phyloP scores from a whole-genome alignment of 352 stramenopile species.

The Phytophthora nicotianae region DNA sequence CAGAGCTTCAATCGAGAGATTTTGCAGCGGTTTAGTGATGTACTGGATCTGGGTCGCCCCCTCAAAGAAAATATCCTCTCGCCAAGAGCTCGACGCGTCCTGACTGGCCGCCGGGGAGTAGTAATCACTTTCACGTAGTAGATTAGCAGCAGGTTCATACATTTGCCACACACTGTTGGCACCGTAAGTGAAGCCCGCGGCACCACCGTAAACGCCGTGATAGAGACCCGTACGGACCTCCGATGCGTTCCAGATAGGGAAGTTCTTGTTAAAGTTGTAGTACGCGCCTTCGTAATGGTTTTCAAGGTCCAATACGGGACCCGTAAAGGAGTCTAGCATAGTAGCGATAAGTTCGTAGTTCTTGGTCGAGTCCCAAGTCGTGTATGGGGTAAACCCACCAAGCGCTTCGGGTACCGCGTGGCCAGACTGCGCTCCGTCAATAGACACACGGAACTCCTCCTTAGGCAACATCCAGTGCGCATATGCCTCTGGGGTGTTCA shows the following conservation, averaged over 20 bases:
- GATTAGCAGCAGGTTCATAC: conserved; percentile 24
- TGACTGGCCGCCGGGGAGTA: conserved; percentile 19
- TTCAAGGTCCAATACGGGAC: conserved; percentile 27
- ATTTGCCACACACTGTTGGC: conserved; percentile 34
- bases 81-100: conserved; percentile 28
- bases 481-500: conserved; percentile 16
- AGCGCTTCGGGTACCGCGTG: conserved; percentile 7
- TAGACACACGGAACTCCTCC: conserved; percentile 25
- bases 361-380: conserved; percentile 29
- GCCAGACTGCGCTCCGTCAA: conserved; percentile 25
- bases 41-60: conserved; percentile 26
- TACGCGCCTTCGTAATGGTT: conserved; percentile 33
- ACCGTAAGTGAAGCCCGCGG: conserved; percentile 29
- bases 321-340: conserved; percentile 30
- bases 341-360: conserved; percentile 34
- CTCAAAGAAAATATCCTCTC: conserved; percentile 25
- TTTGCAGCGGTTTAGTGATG: conserved; percentile 30
- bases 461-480: conserved; percentile 24
- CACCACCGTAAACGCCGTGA: conserved; percentile 24
- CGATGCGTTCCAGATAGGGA: conserved; percentile 23
- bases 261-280: conserved; percentile 18
- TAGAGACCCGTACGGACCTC: conserved; percentile 30
- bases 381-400: conserved; percentile 11
- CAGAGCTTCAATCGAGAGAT: conserved; percentile 4
- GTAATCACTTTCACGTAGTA: conserved; percentile 27